Evolutionary conservation across 2,329 filamentous ascomycete species (phyloP), one percentile per base, ranked within the genome.

Genomic region (Curvularia eragrostidis): DNA sequence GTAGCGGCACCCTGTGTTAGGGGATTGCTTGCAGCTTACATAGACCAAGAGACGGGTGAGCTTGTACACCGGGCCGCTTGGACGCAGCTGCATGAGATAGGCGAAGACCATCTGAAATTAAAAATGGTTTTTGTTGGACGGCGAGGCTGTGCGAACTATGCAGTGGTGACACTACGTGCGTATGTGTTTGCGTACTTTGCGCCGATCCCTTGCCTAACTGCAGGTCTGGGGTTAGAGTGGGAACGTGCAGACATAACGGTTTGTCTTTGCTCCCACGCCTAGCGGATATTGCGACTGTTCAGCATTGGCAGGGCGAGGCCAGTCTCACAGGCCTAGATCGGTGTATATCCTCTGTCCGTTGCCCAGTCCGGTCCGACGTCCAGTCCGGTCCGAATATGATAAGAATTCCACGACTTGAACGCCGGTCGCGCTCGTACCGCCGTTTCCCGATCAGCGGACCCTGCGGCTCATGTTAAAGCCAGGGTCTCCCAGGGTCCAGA

Each of bases 51-150:
- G 34, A 24, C 57, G 52, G 51, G 46, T 50, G 58, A 56, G 56
- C 55, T 59, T 63, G 59, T 58, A 52, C 36, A 60, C 49, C 58
- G 61, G 61, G 54, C 54, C 61, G 63, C 56, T 47, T 48, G 32
- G 46, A 52, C 36, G 34, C 53, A 36, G 54, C 46, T 52, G 24
- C 48, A 48, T 19, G 56, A 43, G 24, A 48, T 41, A 44, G 24
- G 42, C n/a, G 21, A 36, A 32, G 48, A 46, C 26, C 19, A 30
- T 46, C 18, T 46, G 19, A 23, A 46, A 39, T 41, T 59, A 51
- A 56, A 30, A 36, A 36, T 44, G 36, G 48, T 30, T 52, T 52
- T 15, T 18, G 48, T 38, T 23, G 43, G 44, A 32, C 30, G 46
- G 54, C 38, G 36, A 41, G n/a, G 42, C 47, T 46, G n/a, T 28